Evolutionary conservation across 2,329 filamentous ascomycete species (phyloP).

Genomic region (Hypomyces perniciosus): DNA sequence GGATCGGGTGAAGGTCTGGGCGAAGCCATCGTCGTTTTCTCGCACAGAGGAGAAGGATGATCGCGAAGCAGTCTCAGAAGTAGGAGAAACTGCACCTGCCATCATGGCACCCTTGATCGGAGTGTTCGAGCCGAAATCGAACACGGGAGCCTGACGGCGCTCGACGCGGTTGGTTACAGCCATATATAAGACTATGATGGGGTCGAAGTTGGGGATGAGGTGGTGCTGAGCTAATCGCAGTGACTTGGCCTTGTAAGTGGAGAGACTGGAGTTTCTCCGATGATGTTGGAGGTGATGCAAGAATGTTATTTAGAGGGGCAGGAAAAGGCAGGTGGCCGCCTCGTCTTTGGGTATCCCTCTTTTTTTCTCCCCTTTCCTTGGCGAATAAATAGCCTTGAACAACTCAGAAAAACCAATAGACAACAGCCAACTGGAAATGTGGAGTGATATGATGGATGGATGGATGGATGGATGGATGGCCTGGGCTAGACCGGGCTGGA

Average conservation of each 20-base stretch:
- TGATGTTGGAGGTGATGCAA: background rate
- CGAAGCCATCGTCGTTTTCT: conserved; percentile 52
- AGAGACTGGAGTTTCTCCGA: conserved; percentile 3
- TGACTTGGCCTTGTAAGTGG: background rate
- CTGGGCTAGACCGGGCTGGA: background rate
- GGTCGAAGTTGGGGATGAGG: background rate
- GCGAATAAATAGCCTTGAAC: background rate
- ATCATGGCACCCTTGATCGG: conserved; percentile 30
- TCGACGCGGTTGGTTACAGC: conserved; percentile 13
- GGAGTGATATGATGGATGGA: background rate
- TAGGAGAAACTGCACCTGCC: conserved; percentile 32
- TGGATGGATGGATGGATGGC: background rate
- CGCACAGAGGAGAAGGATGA: conserved; percentile 58
- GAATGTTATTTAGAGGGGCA: background rate
- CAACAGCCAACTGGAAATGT: background rate
- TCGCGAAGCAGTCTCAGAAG: conserved; percentile 36
- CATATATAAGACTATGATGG: conserved; percentile 6
- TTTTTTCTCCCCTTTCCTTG: background rate
- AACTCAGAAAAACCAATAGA: background rate
- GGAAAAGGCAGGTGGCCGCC: no score
- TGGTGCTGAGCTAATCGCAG: background rate
- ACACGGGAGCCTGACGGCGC: conserved; percentile 22
- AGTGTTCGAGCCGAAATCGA: conserved; percentile 4
- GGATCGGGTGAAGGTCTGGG: conserved; percentile 58
- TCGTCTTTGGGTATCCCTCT: background rate